A percentile compares a stretch with the other conserved stretches of the same genome.
These are phyloP conservation scores for Magnolia changhungtana DNA, from an alignment of 164 flowering plant genomes.

Conservation along the genomic window DNA sequence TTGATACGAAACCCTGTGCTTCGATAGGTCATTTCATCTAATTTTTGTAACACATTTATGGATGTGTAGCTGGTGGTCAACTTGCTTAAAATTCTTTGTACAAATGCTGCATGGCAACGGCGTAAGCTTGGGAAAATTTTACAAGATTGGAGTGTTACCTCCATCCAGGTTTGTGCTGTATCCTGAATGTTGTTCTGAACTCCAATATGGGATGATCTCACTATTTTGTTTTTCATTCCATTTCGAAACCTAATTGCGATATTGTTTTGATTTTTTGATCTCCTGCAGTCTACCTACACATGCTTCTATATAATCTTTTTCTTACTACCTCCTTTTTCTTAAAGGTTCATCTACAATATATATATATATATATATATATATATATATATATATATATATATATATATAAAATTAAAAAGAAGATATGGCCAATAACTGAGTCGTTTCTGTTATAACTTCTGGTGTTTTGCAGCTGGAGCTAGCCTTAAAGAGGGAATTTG, in stretches of 20 bases:
- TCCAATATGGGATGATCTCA: not conserved
- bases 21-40: slow-evolving; percentile 16
- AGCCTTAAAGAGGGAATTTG: slow-evolving; percentile 55
- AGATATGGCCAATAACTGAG: no score
- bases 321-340: not conserved
- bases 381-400: no score
- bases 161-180: slow-evolving; percentile 65
- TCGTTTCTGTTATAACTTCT: slow-evolving; percentile 11
- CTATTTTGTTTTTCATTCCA: not conserved
- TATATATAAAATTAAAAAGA: no score
- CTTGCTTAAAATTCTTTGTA: slow-evolving; percentile 81
- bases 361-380: no score
- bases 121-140: slow-evolving; percentile 95
- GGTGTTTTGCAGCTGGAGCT: slow-evolving; percentile 60
- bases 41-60: slow-evolving; percentile 13
- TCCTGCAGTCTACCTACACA: not conserved
- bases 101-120: slow-evolving; percentile 98
- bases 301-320: not conserved
- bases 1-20: slow-evolving; percentile 8
- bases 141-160: slow-evolving; percentile 91
- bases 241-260: not conserved
- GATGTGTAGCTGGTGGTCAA: slow-evolving; percentile 53
- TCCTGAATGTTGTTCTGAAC: not conserved
- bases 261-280: not conserved
- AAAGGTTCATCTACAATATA: no score